Conservation (phyloP, 169 alveolate genomes). For the Neospora caninum region DNA sequence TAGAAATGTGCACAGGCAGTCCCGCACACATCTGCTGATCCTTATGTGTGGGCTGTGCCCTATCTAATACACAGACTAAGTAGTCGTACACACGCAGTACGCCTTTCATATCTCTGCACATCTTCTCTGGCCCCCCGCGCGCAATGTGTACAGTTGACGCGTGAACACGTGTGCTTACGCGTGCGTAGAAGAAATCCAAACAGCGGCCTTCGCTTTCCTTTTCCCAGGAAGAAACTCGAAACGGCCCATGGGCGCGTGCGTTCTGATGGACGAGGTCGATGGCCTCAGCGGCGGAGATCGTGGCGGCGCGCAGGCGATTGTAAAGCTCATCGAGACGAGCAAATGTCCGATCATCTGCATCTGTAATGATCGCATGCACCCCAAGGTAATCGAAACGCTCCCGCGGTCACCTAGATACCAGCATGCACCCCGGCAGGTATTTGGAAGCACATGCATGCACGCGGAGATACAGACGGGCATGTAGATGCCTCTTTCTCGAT, state of each 20-base stretch:
- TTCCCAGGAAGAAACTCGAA: background rate
- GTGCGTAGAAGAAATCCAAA: too few relatives aligned
- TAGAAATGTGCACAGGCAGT: too few relatives aligned
- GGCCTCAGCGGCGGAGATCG: slow-evolving; percentile 98
- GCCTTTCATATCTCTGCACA: too few relatives aligned
- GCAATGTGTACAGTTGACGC: too few relatives aligned
- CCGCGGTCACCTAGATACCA: background rate
- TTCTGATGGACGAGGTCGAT: slow-evolving; percentile 98
- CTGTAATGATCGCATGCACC: slow-evolving; percentile 92
- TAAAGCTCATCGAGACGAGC: slow-evolving; percentile 92
- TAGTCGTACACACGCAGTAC: too few relatives aligned
- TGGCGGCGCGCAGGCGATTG: slow-evolving; percentile 96
- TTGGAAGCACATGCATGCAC: background rate
- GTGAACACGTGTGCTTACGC: too few relatives aligned
- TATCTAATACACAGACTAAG: too few relatives aligned
- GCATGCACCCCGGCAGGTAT: background rate
- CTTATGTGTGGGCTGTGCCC: too few relatives aligned
- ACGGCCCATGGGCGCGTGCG: slow-evolving; percentile 69
- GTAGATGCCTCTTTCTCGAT: too few relatives aligned
- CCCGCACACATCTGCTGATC: too few relatives aligned
- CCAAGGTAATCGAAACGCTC: slow-evolving; percentile 42
- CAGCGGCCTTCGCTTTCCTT: too few relatives aligned
- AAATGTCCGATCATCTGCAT: slow-evolving; percentile 97
- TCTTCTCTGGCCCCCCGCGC: too few relatives aligned
- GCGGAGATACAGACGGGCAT: background rate